Base-by-base conservation (phyloP, 768 basidiomycete genomes). In the Saitozyma podzolica region DNA sequence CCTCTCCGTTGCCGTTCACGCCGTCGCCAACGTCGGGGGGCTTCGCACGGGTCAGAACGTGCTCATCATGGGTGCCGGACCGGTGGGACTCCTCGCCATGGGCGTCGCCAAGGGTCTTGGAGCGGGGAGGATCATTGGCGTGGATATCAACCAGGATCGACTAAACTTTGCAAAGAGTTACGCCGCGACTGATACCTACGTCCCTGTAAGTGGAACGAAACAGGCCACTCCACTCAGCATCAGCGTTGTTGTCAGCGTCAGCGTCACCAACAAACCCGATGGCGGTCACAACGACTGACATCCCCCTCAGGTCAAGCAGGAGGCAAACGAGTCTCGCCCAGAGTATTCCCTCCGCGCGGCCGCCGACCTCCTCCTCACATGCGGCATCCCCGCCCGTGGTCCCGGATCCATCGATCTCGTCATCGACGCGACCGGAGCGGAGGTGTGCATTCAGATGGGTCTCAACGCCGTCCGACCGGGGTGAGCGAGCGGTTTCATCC, bases 101-200 rank as follows among this genome's bases (percentile, higher is more conserved):
- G 93, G 91, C 8, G 91, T 92, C n/a, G 94, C 95, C 8, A 93
- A 89, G 77, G 93, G 94, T 3, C 83, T 95, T 52, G 93, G 92
- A 42, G 95, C 92, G 2, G 83, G 84, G 48, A 87, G 89, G 53
- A 84, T 95, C 65, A 85, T 98, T 63, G 93, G 88, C 4, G 85
- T 95, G 64, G 93, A 82, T 65, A 80, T 80, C 61, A 80, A 81
- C 57, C 81, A 85, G 40, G 79, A 83, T 39, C 88, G 94, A 43
- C 86, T 98, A 53, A 85, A 90, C 54, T 96, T 98, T 74, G 92
- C 94, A 16, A 89, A 88, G 78, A 70, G 74, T 39, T 94, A 94
- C 77, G 90, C 88, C 6, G 92, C 92, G 9, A 89, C 91, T 5
- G 87, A 92, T 62, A 80, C 83, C 37, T 80, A 74, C 63, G 56